These are phyloP conservation scores for Ogataea dorogensis DNA, from an alignment of 805 yeast species.

Conservation along the genomic window DNA sequence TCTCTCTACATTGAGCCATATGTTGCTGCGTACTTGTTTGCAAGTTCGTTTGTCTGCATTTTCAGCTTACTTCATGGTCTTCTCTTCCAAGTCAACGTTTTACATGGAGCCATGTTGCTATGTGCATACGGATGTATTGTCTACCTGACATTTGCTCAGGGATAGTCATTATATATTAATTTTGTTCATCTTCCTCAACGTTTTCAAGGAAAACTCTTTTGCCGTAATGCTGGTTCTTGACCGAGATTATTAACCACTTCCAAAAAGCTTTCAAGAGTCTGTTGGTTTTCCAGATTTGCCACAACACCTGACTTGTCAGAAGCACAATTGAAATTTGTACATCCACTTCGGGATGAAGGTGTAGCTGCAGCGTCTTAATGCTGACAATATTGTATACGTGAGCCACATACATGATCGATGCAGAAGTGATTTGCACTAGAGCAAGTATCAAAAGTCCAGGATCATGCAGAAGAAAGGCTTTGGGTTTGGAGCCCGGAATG, in stretches of 20 bases:
- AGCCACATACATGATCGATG: too few species aligned
- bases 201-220: slow-evolving; percentile 27
- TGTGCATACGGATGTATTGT: slow-evolving; percentile 15
- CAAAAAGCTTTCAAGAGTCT: slow-evolving; percentile 5
- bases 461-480: slow-evolving; percentile 1
- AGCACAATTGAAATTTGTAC: too few species aligned
- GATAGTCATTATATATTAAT: slow-evolving; percentile 3
- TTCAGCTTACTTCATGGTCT: slow-evolving; percentile 12
- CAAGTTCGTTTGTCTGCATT: slow-evolving; percentile 14
- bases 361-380: too few species aligned
- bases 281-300: slow-evolving; percentile 11
- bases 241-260: slow-evolving; percentile 15
- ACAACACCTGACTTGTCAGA: too few species aligned
- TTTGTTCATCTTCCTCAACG: slow-evolving; percentile 20
- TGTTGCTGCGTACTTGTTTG: slow-evolving; percentile 16
- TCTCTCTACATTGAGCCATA: slow-evolving; percentile 18
- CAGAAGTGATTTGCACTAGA: too few species aligned
- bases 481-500: not conserved
- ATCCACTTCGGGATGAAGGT: too few species aligned
- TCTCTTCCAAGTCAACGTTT: slow-evolving; percentile 14
- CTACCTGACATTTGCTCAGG: slow-evolving; percentile 18
- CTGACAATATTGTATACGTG: too few species aligned
- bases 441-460: not conserved
- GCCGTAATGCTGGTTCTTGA: slow-evolving; percentile 30
- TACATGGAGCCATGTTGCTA: slow-evolving; percentile 13